Conservation (phyloP, 129 eudicot species). For the Glebionis coronaria region DNA sequence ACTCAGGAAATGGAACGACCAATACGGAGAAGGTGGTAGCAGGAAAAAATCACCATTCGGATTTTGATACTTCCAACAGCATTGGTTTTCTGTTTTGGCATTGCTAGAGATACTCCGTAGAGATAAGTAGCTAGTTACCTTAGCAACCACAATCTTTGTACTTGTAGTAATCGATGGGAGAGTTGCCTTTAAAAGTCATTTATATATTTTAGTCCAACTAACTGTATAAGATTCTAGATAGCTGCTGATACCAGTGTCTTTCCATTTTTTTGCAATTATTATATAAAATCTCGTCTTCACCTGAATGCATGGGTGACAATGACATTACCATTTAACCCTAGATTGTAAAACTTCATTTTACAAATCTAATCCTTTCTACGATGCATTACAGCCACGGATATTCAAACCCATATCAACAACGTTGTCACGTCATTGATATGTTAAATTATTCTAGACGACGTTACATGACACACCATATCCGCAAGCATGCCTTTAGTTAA, state of each 20-base stretch:
- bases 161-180: conserved; percentile 7
- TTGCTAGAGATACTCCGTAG: conserved; percentile 14
- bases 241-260: background rate
- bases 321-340: too few relatives aligned
- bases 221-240: conserved; percentile 19
- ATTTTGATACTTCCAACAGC: conserved; percentile 37
- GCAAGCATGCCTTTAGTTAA: too few relatives aligned
- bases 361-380: conserved; percentile 39
- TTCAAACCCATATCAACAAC: too few relatives aligned
- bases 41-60: conserved; percentile 85
- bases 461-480: too few relatives aligned
- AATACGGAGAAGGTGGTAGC: conserved; percentile 97
- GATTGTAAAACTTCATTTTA: too few relatives aligned
- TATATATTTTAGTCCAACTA: conserved; percentile 18
- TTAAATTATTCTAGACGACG: too few relatives aligned
- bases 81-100: conserved; percentile 16
- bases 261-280: conserved; percentile 9
- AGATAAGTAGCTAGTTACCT: conserved; percentile 22
- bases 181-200: conserved; percentile 19
- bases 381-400: conserved; percentile 38
- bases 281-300: background rate
- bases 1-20: conserved; percentile 96
- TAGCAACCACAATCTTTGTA: conserved; percentile 23
- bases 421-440: too few relatives aligned
- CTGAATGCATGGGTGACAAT: too few relatives aligned